Base-by-base conservation (phyloP, 371 early-diverging fungal species). In the Batrachochytrium dendrobatidis region DNA sequence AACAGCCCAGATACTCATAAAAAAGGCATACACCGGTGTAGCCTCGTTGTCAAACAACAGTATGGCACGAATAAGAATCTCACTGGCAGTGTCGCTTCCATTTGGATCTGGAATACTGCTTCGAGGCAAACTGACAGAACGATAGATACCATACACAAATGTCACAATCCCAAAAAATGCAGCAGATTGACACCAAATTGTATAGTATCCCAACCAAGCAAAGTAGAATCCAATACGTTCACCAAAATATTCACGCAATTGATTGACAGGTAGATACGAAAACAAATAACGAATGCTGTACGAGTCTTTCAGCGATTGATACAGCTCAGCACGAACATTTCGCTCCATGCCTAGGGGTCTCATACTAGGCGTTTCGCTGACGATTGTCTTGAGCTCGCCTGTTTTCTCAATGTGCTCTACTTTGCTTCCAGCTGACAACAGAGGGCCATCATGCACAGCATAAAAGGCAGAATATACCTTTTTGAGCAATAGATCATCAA, bases 221-320 rank as follows among this genome's bases (percentile, higher is more conserved):
- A 83, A 84, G 46, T 83, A 84, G 15, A 81, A 68, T 24, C 79
- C 85, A 45, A 80, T 66, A 55, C 76, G 69, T 59, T 83, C 85
- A 43, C 85, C 85, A 62, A 75, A 83, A 59, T 84, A 84, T 32
- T 67, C 52, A 18, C 76, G 49, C 22, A 79, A 58, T 29, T 76
- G 31, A 18, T 60, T 52, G n/a, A 75, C 53, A 2, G 78, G 80
- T 49, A 70, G 62, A 34, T 63, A 60, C 20, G 56, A 18, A 0
- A 51, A 30, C 8, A 65, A 24, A 6, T 12, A 10, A 28, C 61
- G 24, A 15, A 8, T n/a, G 1, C 45, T 3, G 32, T 20, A 18
- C 25, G 7, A 7, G 48, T 46, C 28, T 22, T 46, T 46, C 25
- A 46, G 6, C 7, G 20, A 22, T 6, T 5, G 20, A 28, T 8